Conservation (phyloP, 139 green algal species). For the Picochlorum sp. region DNA sequence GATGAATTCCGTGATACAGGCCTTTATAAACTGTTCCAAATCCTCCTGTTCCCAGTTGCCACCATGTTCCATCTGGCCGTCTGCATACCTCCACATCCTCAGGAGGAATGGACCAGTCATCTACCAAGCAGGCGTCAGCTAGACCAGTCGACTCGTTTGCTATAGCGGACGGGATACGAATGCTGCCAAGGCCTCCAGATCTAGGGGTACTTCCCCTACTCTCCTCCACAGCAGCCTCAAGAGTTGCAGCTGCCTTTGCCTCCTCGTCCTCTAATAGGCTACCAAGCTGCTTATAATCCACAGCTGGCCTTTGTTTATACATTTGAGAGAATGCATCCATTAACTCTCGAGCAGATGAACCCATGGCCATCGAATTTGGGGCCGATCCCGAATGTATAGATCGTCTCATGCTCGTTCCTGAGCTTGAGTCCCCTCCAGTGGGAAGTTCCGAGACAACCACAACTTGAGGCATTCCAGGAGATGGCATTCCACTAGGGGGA, state of each 20-base stretch:
- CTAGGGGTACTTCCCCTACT: neutral
- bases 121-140: neutral
- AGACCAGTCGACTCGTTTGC: neutral
- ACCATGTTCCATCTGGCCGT: conserved; percentile 14
- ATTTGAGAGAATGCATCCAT: conserved; percentile 23
- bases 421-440: too few species aligned
- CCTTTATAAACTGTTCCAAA: conserved; percentile 52
- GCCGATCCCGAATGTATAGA: too few species aligned
- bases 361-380: neutral
- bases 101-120: conserved; percentile 5
- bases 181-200: neutral
- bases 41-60: conserved; percentile 27
- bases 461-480: too few species aligned
- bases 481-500: too few species aligned
- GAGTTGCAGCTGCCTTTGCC: neutral
- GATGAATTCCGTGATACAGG: conserved; percentile 50
- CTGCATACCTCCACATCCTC: conserved; percentile 27
- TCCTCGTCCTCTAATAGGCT: conserved; percentile 2
- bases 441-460: neutral
- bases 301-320: conserved; percentile 13
- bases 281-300: conserved; percentile 13
- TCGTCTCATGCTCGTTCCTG: too few species aligned
- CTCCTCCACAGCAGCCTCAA: conserved; percentile 1
- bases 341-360: conserved; percentile 18
- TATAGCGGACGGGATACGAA: neutral